Evolutionary conservation across 164 flowering plant genomes (phyloP).

Genomic region (Saururus chinensis): DNA sequence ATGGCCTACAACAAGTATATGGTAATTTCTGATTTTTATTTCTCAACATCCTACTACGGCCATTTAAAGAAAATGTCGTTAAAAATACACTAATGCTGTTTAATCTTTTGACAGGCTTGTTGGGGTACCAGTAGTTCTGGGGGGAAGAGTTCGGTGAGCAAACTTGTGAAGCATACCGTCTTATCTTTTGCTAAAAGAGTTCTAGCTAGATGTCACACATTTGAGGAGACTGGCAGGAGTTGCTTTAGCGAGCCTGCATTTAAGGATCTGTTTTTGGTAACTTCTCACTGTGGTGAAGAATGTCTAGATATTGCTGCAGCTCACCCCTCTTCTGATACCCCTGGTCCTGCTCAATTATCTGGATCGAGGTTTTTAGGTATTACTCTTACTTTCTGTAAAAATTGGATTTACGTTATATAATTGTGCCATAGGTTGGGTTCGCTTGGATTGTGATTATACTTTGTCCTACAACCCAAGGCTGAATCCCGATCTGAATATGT

Average conservation of each 20-base stretch:
- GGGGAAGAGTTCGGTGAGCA: conserved; percentile 55
- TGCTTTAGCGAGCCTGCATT: conserved; percentile 65
- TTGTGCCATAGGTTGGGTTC: conserved; percentile 2
- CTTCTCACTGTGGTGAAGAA: conserved; percentile 27
- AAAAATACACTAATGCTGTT: not conserved
- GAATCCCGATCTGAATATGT: not conserved
- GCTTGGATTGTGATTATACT: not conserved
- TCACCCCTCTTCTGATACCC: conserved; percentile 19
- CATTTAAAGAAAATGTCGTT: too few relatives aligned
- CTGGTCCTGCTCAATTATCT: conserved; percentile 9
- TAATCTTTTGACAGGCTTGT: conserved; percentile 31
- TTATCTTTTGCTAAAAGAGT: conserved; percentile 52
- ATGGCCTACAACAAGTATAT: conserved; percentile 69
- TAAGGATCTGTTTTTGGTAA: conserved; percentile 42
- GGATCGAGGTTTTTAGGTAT: conserved; percentile 46
- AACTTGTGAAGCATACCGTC: conserved; percentile 63
- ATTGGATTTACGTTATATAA: not conserved
- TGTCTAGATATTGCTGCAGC: conserved; percentile 17
- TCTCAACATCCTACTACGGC: not conserved
- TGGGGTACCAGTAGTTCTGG: conserved; percentile 47
- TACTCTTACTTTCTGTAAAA: not conserved
- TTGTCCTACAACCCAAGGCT: not conserved
- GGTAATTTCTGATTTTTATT: conserved; percentile 27
- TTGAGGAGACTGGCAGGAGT: conserved; percentile 56
- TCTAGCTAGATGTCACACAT: conserved; percentile 45